phyloP scores from a whole-genome alignment of 2,329 filamentous ascomycete species.

The Calonectria pseudoreteaudii region DNA sequence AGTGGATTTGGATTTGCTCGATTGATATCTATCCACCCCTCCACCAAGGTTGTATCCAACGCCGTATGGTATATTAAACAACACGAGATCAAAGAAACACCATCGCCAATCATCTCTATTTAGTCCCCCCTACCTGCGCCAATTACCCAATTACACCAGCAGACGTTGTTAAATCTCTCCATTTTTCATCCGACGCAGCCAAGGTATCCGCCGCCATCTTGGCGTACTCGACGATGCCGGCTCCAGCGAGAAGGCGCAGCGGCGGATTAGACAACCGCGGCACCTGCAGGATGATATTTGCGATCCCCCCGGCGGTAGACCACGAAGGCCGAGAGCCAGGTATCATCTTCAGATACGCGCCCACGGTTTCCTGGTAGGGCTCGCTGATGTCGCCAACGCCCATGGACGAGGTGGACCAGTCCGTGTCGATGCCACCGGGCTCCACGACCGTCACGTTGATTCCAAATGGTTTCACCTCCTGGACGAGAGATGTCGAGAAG shows the following conservation, averaged over 20 bases:
- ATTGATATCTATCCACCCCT: neutral
- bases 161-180: constrained; percentile 28
- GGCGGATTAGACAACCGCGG: constrained; percentile 42
- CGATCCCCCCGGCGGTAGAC: constrained; percentile 38
- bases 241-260: constrained; percentile 44
- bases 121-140: neutral
- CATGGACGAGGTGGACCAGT: constrained; percentile 51
- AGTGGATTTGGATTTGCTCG: neutral
- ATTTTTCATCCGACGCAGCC: constrained; percentile 45
- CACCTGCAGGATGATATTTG: constrained; percentile 43
- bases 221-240: constrained; percentile 41
- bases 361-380: constrained; percentile 45
- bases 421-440: constrained; percentile 54
- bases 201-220: constrained; percentile 30
- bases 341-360: constrained; percentile 43
- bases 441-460: constrained; percentile 53
- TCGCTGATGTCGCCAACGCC: constrained; percentile 41
- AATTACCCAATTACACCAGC: neutral
- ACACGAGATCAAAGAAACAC: neutral
- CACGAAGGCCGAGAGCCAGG: constrained; percentile 6
- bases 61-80: neutral
- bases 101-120: neutral
- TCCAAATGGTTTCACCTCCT: constrained; percentile 50
- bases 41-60: neutral
- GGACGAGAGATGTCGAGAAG: constrained; percentile 49